Evolutionary conservation across 768 basidiomycete genomes (phyloP).

Genomic region (Mycena latifolia): DNA sequence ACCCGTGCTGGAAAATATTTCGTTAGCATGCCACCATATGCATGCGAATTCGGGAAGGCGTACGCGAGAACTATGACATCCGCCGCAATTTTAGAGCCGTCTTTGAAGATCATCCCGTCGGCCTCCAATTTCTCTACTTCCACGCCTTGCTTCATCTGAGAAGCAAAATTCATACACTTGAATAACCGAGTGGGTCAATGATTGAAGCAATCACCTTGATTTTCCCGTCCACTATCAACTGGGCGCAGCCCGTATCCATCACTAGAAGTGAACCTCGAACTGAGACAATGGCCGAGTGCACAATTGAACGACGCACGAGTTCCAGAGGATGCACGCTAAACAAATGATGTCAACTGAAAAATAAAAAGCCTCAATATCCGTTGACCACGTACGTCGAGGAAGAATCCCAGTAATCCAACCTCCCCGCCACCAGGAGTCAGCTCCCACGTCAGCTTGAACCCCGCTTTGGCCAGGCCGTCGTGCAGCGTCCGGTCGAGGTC

Average conservation of each 20-base stretch:
- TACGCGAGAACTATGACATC: conserved; percentile 37
- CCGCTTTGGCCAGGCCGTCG: conserved; percentile 39
- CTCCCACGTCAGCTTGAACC: conserved; percentile 43
- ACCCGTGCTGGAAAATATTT: conserved; percentile 22
- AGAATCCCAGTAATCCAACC: conserved; percentile 33
- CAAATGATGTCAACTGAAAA: too few species aligned
- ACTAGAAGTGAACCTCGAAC: background rate
- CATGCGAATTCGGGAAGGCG: conserved; percentile 6
- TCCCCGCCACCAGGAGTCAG: conserved; percentile 37
- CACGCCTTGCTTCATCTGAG: conserved; percentile 53
- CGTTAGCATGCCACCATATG: too few species aligned
- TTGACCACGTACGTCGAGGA: conserved; percentile 27
- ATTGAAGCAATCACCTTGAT: conserved; percentile 54
- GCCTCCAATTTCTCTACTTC: conserved; percentile 48
- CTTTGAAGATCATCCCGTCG: conserved; percentile 17
- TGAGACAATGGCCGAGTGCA: background rate
- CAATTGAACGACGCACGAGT: conserved; percentile 8
- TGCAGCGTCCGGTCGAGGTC: conserved; percentile 24
- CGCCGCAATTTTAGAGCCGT: conserved; percentile 55
- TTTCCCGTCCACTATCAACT: conserved; percentile 53
- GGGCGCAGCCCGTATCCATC: conserved; percentile 45
- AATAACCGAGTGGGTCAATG: too few species aligned
- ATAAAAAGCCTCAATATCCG: background rate
- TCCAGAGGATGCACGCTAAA: too few species aligned
- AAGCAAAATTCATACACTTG: conserved; percentile 42